Percentiles rank a stretch among this genome's conserved stretches.
phyloP scores from a whole-genome alignment of 176 grass and related monocot species.

The Oryza meyeriana region DNA sequence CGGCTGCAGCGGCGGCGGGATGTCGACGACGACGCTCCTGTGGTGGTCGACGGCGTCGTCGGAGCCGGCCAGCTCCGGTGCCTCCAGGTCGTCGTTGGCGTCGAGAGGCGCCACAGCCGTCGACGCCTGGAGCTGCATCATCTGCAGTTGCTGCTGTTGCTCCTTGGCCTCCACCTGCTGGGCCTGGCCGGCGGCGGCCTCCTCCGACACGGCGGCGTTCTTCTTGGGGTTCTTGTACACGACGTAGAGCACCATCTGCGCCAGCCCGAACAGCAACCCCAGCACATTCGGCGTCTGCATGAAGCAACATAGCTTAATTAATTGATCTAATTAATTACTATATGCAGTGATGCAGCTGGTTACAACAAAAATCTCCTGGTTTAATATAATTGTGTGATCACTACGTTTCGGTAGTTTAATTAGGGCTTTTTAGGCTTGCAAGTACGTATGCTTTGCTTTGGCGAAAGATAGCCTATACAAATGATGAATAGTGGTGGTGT shows the following conservation, averaged over 20 bases:
- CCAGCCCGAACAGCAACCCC: conserved; percentile 68
- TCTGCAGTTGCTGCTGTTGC: conserved; percentile 18
- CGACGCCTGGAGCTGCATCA: neutral
- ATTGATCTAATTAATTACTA: too few species aligned
- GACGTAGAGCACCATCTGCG: conserved; percentile 75
- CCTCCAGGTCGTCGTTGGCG: neutral
- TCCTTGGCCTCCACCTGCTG: conserved; percentile 17
- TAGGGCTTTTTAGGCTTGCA: conserved; percentile 12
- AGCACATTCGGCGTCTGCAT: conserved; percentile 78
- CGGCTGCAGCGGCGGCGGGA: conserved; percentile 7
- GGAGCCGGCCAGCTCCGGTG: neutral
- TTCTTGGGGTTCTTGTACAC: conserved; percentile 64
- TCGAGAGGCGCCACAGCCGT: neutral
- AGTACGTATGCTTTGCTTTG: conserved; percentile 21
- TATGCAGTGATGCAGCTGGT: neutral
- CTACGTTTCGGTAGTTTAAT: neutral
- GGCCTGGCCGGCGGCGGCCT: neutral
- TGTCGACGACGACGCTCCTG: conserved; percentile 26
- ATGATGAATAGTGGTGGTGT: neutral
- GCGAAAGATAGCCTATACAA: neutral
- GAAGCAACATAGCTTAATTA: neutral
- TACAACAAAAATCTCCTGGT: neutral
- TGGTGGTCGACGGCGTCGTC: neutral
- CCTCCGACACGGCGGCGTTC: conserved; percentile 49
- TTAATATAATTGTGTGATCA: neutral